Base-by-base conservation (phyloP, 768 basidiomycete genomes). In the Amanita pseudoporphyria region DNA sequence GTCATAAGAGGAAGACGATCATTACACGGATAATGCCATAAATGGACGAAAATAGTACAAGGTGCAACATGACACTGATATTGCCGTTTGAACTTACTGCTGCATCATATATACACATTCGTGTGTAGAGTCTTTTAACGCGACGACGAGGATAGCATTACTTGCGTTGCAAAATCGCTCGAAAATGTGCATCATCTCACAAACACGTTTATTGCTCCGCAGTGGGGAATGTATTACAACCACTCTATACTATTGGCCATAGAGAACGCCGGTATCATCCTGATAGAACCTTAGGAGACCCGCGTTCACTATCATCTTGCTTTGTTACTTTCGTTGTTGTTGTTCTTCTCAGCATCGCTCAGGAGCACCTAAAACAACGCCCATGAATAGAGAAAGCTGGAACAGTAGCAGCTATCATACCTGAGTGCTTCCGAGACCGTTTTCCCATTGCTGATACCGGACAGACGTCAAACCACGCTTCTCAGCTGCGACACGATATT, bases 401-500 rank as follows among this genome's bases (percentile, higher is more conserved):
- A 19, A 19, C 31, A 16, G 35, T 18, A 50, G 16, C 6, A 31
- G 13, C 32, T 36, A 28, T 61, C 74, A 56, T 60, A 93, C 91
- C 76, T 91, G 88, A 49, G 73, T 69, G 44, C 88, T 82, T 59
- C 86, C 89, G 54, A 82, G 71, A 49, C 94, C 93, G 53, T 79
- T 73, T 66, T 91, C 81, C 95, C 95, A 98, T 55, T 82, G 77
- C 70, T 98, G 95, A 68, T 89, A 95, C 64, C 81, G 78, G 55
- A 92, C 69, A 18, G 67, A 67, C 28, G 87, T 88, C 35, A 77
- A 52, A 5, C 92, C 91, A 48, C 90, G 76, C 73, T 84, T 93
- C 74, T 98, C 95, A 59, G 91, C 87, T 40, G 71, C 74, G 51
- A 92, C 74, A 54, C 92, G 86, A 58, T 89, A 77, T 52, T 81